Base-by-base conservation (phyloP, 176 grass and related monocot genomes). In the Leersia perrieri region DNA sequence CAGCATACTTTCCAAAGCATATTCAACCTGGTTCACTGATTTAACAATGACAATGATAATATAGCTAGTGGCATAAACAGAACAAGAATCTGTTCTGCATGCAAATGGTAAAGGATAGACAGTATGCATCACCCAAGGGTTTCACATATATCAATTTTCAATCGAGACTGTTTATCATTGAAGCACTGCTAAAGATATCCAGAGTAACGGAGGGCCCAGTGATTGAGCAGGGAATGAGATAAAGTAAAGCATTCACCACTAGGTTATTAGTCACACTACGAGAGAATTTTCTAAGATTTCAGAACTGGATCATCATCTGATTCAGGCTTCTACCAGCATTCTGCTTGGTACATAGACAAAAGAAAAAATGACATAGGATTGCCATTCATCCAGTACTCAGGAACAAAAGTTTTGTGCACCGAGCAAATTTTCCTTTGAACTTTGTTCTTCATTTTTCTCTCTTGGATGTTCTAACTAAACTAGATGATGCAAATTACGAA, bases 391-490 rank as follows among this genome's bases (percentile, higher is more conserved):
- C 34, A 60, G 63, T 68, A 70, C 29, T 67, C 78, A 78, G 71
- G 67, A 82, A 86, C 58, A 82, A 34, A 85, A 77, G 70, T 16
- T 77, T 73, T 77, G 72, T 18, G 51, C 36, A 77, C 35, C 27
- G 66, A 90, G 61, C 78, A 86, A 67, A 78, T 61, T 63, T 76
- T 30, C 44, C 68, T 73, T 63, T 31, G 88, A 82, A 82, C 28
- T 61, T 57, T 10, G n/a, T 30, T 76, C 53, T 64, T 63, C 7
- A 51, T 68, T 49, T 42, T 36, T 27, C 72, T 31, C 33, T 25
- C 26, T 73, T 68, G 42, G 44, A 60, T 86, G 82, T 70, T 86
- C 60, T 72, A 65, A 40, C 78, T 72, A 90, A 89, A 78, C 88
- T 86, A 81, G 78, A 63, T 38, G 78, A 86, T 76, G 72, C 18